Evolutionary conservation across 2,329 filamentous ascomycete species (phyloP).

Genomic region (Magnaporthiopsis incrustans): DNA sequence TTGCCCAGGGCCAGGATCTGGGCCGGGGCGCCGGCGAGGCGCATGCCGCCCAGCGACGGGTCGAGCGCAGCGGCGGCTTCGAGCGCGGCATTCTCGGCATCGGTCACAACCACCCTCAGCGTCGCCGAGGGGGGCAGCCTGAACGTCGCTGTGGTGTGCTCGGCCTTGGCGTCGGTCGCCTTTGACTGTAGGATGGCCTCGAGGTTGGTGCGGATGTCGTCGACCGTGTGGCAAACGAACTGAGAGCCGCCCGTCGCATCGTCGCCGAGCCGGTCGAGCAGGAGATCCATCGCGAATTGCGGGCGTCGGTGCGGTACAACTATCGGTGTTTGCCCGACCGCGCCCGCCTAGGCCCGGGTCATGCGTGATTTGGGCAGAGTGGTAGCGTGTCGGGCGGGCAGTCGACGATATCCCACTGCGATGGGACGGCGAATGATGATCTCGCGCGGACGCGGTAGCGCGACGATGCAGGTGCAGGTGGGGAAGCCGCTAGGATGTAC

Average conservation of each 20-base stretch:
- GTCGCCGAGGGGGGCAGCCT: slow-evolving; percentile 36
- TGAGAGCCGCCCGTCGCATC: slow-evolving; percentile 4
- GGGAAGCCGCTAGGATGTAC: too few species aligned
- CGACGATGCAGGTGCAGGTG: too few species aligned
- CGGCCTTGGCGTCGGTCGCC: slow-evolving; percentile 37
- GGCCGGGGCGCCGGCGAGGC: slow-evolving; percentile 22
- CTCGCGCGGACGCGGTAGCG: too few species aligned
- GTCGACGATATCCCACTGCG: not conserved
- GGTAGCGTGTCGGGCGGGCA: not conserved
- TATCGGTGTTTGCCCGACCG: not conserved
- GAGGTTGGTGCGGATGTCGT: slow-evolving; percentile 40
- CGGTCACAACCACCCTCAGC: slow-evolving; percentile 32
- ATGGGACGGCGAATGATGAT: not conserved
- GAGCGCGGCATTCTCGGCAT: slow-evolving; percentile 26
- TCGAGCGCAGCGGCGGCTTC: slow-evolving; percentile 20
- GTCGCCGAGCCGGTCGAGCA: slow-evolving; percentile 19
- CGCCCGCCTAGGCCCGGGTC: not conserved
- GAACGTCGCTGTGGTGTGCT: slow-evolving; percentile 39
- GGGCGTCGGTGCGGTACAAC: not conserved
- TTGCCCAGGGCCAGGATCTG: slow-evolving; percentile 8
- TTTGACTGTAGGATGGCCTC: slow-evolving; percentile 31
- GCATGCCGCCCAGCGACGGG: slow-evolving; percentile 18
- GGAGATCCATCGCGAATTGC: slow-evolving; percentile 20
- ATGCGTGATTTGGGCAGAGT: not conserved
- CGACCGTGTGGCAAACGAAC: slow-evolving; percentile 26